These are phyloP conservation scores for Eimeria sp. DNA, from an alignment of 169 alveolate species.

Conservation along the genomic window DNA sequence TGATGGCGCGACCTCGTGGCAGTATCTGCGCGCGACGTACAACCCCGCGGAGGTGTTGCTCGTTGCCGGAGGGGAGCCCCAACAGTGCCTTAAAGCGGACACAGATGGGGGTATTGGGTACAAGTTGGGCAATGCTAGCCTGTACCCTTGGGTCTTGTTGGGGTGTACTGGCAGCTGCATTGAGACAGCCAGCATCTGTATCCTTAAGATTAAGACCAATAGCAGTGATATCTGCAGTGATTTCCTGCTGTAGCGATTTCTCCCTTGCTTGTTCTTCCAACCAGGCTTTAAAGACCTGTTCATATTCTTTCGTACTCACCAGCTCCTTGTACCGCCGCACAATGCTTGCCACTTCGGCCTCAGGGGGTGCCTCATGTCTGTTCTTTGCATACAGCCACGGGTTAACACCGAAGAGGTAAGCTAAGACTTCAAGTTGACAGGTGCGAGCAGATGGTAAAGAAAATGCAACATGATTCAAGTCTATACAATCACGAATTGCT, in stretches of 20 bases:
- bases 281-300: constrained; percentile 28
- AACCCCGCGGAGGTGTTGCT: constrained; percentile 69
- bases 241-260: constrained; percentile 23
- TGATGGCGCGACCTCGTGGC: constrained; percentile 20
- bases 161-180: constrained; percentile 3
- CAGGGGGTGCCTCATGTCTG: constrained; percentile 63
- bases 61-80: constrained; percentile 76
- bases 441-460: constrained; percentile 64
- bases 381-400: constrained; percentile 77
- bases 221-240: constrained; percentile 24
- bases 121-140: constrained; percentile 56
- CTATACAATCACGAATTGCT: constrained; percentile 28
- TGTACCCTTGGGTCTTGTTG: constrained; percentile 46
- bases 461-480: constrained; percentile 23
- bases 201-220: constrained; percentile 26
- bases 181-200: neutral
- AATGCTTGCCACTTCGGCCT: constrained; percentile 39
- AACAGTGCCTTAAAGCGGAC: constrained; percentile 72
- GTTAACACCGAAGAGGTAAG: constrained; percentile 66
- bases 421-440: constrained; percentile 55
- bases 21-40: constrained; percentile 32
- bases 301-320: constrained; percentile 47
- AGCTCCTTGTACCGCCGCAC: constrained; percentile 45
- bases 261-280: constrained; percentile 34
- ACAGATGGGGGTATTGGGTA: constrained; percentile 54